Evolutionary conservation across 2,329 filamentous ascomycete species (phyloP).

Genomic region (Neoarthrinium moseri): DNA sequence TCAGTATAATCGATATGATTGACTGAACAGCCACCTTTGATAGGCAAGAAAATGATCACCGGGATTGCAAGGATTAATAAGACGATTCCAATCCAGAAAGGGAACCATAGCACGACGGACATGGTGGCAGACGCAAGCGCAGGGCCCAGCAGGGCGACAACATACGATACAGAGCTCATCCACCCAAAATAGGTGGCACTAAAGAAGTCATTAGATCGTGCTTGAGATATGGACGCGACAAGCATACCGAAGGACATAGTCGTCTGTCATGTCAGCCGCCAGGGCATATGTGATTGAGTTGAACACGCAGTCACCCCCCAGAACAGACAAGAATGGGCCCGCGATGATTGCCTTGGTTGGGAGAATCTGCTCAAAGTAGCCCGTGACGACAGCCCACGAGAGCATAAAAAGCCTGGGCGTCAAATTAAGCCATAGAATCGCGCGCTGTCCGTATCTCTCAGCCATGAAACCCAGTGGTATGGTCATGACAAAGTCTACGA

Average conservation of each 20-base stretch:
- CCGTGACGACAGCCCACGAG: conserved; percentile 37
- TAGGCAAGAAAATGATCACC: conserved; percentile 28
- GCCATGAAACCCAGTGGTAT: conserved; percentile 46
- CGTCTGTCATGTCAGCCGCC: conserved; percentile 41
- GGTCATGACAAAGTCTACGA: conserved; percentile 47
- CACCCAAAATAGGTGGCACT: conserved; percentile 50
- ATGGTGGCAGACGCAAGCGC: conserved; percentile 45
- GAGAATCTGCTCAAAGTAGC: conserved; percentile 33
- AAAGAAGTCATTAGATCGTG: neutral
- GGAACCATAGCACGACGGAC: conserved; percentile 40
- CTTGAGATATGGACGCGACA: neutral
- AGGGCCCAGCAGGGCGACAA: conserved; percentile 44
- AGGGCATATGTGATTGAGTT: conserved; percentile 48
- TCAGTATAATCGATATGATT: neutral
- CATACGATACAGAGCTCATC: conserved; percentile 47
- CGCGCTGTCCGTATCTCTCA: conserved; percentile 38
- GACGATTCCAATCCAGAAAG: conserved; percentile 38
- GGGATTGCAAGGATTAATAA: conserved; percentile 34
- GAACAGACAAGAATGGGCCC: conserved; percentile 40
- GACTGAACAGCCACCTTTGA: conserved; percentile 9
- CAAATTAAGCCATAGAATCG: conserved; percentile 43
- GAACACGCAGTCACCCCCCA: conserved; percentile 51
- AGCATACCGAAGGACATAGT: conserved; percentile 35
- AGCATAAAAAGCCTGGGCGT: conserved; percentile 39
- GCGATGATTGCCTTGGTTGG: conserved; percentile 38